Percentiles rank a stretch among this genome's conserved stretches.
Conservation (phyloP, 163 green algal species). For the Scenedesmus sp. region DNA sequence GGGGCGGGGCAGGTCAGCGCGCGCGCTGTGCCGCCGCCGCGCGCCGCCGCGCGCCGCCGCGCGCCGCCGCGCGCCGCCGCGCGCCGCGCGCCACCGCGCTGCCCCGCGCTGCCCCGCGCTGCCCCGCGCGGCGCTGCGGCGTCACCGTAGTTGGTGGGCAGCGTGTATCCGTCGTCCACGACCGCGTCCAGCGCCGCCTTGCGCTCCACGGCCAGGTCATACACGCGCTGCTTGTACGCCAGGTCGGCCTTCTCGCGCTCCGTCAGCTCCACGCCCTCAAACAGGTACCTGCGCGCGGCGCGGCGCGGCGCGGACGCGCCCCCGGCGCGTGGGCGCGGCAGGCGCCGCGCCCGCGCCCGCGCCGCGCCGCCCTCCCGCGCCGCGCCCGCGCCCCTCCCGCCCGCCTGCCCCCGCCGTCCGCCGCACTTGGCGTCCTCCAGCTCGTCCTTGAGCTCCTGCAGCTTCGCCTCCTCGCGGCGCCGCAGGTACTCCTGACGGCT, state of each 20-base stretch:
- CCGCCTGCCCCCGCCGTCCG: too few species aligned
- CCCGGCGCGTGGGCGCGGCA: not conserved
- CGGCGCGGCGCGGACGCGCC: not conserved
- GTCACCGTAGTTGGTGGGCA: slow-evolving; percentile 76
- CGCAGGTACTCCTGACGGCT: slow-evolving; percentile 96
- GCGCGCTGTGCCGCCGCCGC: too few species aligned
- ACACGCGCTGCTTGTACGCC: slow-evolving; percentile 72
- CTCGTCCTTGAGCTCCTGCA: slow-evolving; percentile 82
- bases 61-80: too few species aligned
- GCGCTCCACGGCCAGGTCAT: slow-evolving; percentile 76
- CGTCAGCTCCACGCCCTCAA: slow-evolving; percentile 80
- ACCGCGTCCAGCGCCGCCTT: slow-evolving; percentile 77
- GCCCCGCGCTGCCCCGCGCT: too few species aligned
- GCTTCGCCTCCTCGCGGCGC: slow-evolving; percentile 93
- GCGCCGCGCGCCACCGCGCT: too few species aligned
- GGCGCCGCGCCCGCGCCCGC: not conserved
- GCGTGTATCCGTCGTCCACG: slow-evolving; percentile 82
- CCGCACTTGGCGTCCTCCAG: slow-evolving; percentile 82
- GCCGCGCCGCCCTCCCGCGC: not conserved
- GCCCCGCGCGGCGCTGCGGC: too few species aligned
- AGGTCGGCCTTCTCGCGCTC: slow-evolving; percentile 89
- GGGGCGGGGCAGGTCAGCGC: too few species aligned
- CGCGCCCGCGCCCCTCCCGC: slow-evolving; percentile 2
- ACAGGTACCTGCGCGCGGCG: slow-evolving; percentile 64
- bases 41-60: too few species aligned